Percentiles rank a stretch among this genome's conserved stretches.
Evolutionary conservation across 2,329 filamentous ascomycete genomes (phyloP).

Genomic region (Eutypa lata): DNA sequence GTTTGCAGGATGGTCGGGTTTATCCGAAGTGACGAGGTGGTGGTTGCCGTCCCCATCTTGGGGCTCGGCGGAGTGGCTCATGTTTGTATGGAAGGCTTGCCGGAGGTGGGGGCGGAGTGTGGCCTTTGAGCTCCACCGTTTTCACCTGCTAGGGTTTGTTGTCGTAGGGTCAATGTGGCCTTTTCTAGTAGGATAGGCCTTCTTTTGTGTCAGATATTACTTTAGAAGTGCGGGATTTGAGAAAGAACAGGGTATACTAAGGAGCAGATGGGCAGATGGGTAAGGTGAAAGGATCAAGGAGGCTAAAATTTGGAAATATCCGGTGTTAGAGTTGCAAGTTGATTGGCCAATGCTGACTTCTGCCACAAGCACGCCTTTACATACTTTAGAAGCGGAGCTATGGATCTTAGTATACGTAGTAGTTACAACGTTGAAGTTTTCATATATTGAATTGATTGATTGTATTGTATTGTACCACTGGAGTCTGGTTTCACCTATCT

Average conservation of each 20-base stretch:
- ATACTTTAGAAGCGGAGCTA: conserved; percentile 13
- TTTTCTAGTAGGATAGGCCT: background rate
- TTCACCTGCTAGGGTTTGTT: background rate
- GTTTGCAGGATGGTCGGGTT: conserved; percentile 89
- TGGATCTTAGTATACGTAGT: background rate
- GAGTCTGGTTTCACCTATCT: background rate
- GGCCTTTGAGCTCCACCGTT: too few species aligned
- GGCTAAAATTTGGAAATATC: background rate
- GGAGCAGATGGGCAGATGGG: background rate
- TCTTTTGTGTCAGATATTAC: too few species aligned
- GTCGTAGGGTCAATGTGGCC: background rate
- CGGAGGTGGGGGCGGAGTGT: background rate
- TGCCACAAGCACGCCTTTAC: background rate
- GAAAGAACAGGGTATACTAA: background rate
- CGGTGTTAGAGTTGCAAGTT: background rate
- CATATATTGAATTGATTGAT: too few species aligned
- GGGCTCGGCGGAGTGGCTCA: conserved; percentile 2
- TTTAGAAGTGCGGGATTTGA: background rate
- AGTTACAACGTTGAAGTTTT: background rate
- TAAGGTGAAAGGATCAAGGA: background rate
- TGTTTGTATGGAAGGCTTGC: background rate
- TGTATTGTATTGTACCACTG: background rate
- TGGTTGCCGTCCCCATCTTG: conserved; percentile 38
- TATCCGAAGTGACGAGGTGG: conserved; percentile 56
- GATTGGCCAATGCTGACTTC: conserved; percentile 2